Evolutionary conservation across 345 rosid species (phyloP), one percentile per base, ranked within the genome.

Genomic region (Salix suchowensis): DNA sequence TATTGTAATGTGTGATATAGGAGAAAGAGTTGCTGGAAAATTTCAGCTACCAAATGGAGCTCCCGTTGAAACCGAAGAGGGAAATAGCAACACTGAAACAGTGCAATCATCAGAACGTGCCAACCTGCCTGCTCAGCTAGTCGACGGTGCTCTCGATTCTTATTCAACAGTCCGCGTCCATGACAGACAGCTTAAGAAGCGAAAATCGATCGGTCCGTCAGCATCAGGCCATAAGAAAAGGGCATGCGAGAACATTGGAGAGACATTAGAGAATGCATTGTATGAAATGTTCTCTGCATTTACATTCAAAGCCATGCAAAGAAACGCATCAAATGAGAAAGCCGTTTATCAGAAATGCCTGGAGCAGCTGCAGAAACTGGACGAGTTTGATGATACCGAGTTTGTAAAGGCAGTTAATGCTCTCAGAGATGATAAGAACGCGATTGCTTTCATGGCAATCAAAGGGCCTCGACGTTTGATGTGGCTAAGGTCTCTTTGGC

Each of bases 361-460:
- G 67, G 84, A 85, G 71, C 80, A 85, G 80, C 67, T 85, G 84
- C 87, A 82, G 76, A 81, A 72, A 55, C 40, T 75, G 65, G 80
- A 78, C 52, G 84, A 80, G 34, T 70, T 85, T 67, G 80, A 82
- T 58, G 85, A 77, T 30, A 44, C 10, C 2, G 85, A 80, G 36
- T 82, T 85, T 40, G 61, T 66, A n/a, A 80, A 80, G 48, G 83
- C 79, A 37, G 80, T 80, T 44, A 73, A 82, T 44, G 80, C 80
- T 76, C 87, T 80, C 18, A 82, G 74, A 80, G 87, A 80, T 7
- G 78, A 82, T 40, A 85, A 82, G 75, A 82, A 82, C 46, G 80
- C 87, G 42, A 75, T 80, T 52, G 82, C 84, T 4, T 82, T 85
- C 84, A 72, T 80, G 76, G 77, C 80, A 26, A 80, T 80, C 10